phyloP scores from a whole-genome alignment of 108 stramenopile species.

The Cyclotella baltica region DNA sequence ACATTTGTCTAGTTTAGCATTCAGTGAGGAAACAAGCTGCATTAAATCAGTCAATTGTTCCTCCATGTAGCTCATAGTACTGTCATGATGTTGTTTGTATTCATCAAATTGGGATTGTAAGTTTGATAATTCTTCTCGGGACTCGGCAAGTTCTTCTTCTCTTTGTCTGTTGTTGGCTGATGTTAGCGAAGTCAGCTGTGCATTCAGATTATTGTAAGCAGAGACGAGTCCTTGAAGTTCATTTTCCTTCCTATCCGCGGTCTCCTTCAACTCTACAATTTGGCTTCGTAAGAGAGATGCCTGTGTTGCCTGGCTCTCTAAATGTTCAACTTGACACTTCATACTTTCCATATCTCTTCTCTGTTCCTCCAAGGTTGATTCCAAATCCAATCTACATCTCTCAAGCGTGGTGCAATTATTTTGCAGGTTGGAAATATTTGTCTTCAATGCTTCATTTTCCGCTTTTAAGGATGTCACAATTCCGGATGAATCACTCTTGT shows the following conservation, averaged over 20 bases:
- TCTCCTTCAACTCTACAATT: slow-evolving; percentile 8
- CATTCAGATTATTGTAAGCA: slow-evolving; percentile 26
- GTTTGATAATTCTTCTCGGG: slow-evolving; percentile 36
- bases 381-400: slow-evolving; percentile 29
- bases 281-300: slow-evolving; percentile 26
- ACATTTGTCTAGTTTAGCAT: slow-evolving; percentile 26
- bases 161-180: slow-evolving; percentile 23
- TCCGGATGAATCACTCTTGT: not conserved
- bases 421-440: slow-evolving; percentile 23
- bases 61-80: slow-evolving; percentile 34
- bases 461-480: slow-evolving; percentile 17
- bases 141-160: not conserved
- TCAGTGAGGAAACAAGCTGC: slow-evolving; percentile 19
- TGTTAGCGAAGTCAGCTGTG: slow-evolving; percentile 16
- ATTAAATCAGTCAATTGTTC: slow-evolving; percentile 30
- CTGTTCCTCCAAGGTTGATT: slow-evolving; percentile 29
- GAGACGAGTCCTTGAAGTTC: slow-evolving; percentile 20
- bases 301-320: slow-evolving; percentile 18
- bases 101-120: slow-evolving; percentile 39
- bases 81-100: slow-evolving; percentile 33
- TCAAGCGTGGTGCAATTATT: slow-evolving; percentile 16
- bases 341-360: slow-evolving; percentile 6
- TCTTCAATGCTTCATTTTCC: slow-evolving; percentile 32
- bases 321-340: slow-evolving; percentile 22
- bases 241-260: slow-evolving; percentile 26